Base-by-base conservation (phyloP, 371 early-diverging fungal species). In the Mortierella sp. region DNA sequence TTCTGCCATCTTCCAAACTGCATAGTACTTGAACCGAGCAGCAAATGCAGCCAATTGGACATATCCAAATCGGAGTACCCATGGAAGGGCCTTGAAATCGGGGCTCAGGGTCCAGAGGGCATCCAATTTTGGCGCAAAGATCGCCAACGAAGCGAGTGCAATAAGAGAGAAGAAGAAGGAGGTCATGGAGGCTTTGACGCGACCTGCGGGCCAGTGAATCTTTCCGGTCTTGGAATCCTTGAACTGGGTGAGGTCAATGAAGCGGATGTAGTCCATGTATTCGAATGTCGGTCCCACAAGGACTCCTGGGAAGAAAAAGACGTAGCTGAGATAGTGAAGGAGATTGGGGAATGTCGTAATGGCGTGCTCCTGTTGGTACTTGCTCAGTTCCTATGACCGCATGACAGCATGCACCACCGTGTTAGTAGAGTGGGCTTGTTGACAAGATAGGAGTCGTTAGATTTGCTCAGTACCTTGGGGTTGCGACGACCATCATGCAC, bases 281-380 rank as follows among this genome's bases (percentile, higher is more conserved):
- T 93, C 94, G 61, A 95, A 91, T 2, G 94, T 84, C 0, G 98
- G 97, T 2, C 97, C 98, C 0, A 91, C 91, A 14, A 94, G 71
- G 67, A 96, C 90, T 0, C 92, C 90, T 44, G 90, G 88, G 80
- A 95, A 97, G 80, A 92, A 98, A 70, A 92, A 93, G 45, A 92
- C 78, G 85, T 91, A 98, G 27, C 96, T 96, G 60, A 93, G 83
- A 67, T 83, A 96, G 81, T 94, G 93, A 31, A 93, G 71, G 28
- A 95, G 59, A 6, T 83, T 70, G 0, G 98, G 98, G 61, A 88
- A 81, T 7, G 62, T 49, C 0, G 41, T 60, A 37, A 95, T 83
- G 27, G 84, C 85, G 76, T 90, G 87, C 19, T 79, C 71, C 50
- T 82, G 64, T 66, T 94, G 90, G 74, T 94, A 88, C 29, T 77